Evolutionary conservation across 2,329 filamentous ascomycete species (phyloP).

Genomic region (Colletotrichum costaricense): DNA sequence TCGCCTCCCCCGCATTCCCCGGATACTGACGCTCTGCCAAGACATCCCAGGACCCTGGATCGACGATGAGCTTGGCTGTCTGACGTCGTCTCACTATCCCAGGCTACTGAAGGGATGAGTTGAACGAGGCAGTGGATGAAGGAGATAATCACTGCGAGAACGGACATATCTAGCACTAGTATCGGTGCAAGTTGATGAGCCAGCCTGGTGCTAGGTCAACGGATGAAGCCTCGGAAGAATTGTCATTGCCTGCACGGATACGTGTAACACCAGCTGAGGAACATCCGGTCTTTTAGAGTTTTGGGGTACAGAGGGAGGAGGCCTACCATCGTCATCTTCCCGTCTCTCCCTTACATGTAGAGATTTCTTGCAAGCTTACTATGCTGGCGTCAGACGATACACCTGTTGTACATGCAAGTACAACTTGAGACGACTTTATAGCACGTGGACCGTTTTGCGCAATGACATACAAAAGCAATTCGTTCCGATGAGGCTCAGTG

Average conservation of each 20-base stretch:
- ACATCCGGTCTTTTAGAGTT: not conserved
- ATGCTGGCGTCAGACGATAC: not conserved
- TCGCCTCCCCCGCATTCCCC: constrained; percentile 6
- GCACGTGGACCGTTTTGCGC: not conserved
- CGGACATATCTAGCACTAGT: not conserved
- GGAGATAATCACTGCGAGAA: not conserved
- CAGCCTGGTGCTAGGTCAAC: not conserved
- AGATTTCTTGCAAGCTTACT: not conserved
- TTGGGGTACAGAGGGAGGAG: not conserved
- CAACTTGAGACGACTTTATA: not conserved
- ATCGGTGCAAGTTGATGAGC: not conserved
- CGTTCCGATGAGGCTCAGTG: not conserved
- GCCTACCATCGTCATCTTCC: not conserved
- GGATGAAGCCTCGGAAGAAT: not conserved
- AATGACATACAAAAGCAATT: not conserved
- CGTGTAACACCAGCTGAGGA: not conserved
- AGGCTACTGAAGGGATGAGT: not conserved
- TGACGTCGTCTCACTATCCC: constrained; percentile 22
- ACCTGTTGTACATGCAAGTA: not conserved
- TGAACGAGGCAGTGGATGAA: constrained; percentile 10
- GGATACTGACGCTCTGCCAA: not conserved
- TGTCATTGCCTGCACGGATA: not conserved
- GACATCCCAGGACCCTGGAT: constrained; percentile 14
- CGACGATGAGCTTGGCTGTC: constrained; percentile 4
- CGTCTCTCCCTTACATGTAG: not conserved